Evolutionary conservation across 768 basidiomycete species (phyloP).

Genomic region (Pisolithus orientalis): DNA sequence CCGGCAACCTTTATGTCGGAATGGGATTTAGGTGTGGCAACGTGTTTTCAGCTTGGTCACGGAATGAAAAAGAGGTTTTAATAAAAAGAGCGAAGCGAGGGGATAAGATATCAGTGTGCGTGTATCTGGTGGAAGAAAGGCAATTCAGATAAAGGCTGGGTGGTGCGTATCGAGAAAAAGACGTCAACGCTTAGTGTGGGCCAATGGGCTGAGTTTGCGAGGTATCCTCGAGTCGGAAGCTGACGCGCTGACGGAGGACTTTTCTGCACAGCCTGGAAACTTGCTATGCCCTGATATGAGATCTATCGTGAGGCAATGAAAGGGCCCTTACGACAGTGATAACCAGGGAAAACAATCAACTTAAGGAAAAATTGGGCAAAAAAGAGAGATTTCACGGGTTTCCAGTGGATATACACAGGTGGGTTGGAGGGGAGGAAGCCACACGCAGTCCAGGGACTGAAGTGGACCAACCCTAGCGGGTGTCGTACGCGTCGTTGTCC

Average conservation of each 20-base stretch:
- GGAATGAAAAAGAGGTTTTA: background rate
- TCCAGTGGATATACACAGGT: background rate
- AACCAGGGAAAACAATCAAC: background rate
- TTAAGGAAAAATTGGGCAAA: background rate
- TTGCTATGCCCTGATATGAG: background rate
- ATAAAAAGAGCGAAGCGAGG: background rate
- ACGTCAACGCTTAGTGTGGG: background rate
- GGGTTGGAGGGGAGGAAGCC: background rate
- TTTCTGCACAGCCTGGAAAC: background rate
- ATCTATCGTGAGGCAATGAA: background rate
- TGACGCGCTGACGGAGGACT: background rate
- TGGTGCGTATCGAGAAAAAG: background rate
- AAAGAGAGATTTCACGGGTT: background rate
- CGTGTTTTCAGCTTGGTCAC: background rate
- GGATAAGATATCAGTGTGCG: conserved; percentile 1
- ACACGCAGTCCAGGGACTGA: background rate
- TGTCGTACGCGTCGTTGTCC: background rate
- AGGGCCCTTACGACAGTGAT: background rate
- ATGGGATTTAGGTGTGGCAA: background rate
- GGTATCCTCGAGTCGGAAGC: background rate
- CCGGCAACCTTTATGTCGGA: background rate
- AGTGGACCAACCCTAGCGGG: background rate
- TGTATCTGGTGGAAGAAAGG: background rate
- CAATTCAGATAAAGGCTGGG: background rate
- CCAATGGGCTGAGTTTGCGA: background rate